Percentiles rank a stretch among this genome's conserved stretches.
Evolutionary conservation across 371 early-diverging fungal genomes (phyloP).

Genomic region (Mucor irregularis): DNA sequence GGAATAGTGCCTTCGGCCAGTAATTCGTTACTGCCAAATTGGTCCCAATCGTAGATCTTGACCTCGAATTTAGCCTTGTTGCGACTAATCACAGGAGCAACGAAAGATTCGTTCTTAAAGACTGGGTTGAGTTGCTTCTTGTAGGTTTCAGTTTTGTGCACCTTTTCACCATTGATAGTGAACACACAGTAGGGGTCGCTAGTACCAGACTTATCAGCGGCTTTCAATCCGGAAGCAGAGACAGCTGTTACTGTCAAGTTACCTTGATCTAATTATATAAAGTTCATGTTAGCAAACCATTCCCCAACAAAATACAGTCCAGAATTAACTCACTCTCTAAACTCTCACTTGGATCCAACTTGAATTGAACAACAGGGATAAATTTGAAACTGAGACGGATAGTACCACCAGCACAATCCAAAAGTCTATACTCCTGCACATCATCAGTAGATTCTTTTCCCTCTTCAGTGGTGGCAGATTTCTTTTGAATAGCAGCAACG

Average conservation of each 20-base stretch:
- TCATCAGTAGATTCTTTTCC: background rate
- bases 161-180: slow-evolving; percentile 67
- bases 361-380: slow-evolving; percentile 27
- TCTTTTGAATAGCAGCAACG: slow-evolving; percentile 11
- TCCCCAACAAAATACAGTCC: background rate
- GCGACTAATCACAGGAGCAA: slow-evolving; percentile 55
- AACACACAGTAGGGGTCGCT: slow-evolving; percentile 81
- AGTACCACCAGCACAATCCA: slow-evolving; percentile 16
- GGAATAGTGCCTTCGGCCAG: slow-evolving; percentile 38
- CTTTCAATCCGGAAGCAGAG: slow-evolving; percentile 38
- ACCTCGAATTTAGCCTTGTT: slow-evolving; percentile 48
- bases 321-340: slow-evolving; percentile 36
- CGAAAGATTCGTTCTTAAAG: slow-evolving; percentile 69
- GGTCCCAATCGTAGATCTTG: slow-evolving; percentile 78
- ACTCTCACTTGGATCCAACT: slow-evolving; percentile 34
- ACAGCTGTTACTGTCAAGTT: slow-evolving; percentile 27
- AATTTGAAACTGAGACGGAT: slow-evolving; percentile 28
- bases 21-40: slow-evolving; percentile 54
- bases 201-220: slow-evolving; percentile 51
- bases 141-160: slow-evolving; percentile 70
- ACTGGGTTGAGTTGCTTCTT: slow-evolving; percentile 78
- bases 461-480: background rate
- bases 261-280: slow-evolving; percentile 27
- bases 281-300: background rate
- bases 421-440: slow-evolving; percentile 6